These are phyloP conservation scores for Tieghemostelium lacteum DNA, from an alignment of 78 protist genomes.

Conservation along the genomic window DNA sequence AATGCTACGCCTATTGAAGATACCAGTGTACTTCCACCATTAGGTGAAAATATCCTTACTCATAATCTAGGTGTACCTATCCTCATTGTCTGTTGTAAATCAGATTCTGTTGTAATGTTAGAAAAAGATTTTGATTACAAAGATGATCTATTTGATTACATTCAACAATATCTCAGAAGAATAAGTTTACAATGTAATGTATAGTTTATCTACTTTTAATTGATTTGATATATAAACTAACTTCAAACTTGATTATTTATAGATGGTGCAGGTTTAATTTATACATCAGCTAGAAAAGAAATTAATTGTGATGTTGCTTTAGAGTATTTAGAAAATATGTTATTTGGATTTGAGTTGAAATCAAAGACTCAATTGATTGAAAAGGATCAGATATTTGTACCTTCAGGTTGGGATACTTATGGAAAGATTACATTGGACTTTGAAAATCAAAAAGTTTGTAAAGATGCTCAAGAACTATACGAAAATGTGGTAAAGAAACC, in stretches of 20 bases:
- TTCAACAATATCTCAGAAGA: constrained; percentile 80
- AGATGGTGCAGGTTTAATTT: constrained; percentile 85
- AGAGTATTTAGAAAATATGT: constrained; percentile 64
- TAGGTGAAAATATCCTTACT: constrained; percentile 50
- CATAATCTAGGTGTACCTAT: constrained; percentile 78
- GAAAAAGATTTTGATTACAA: constrained; percentile 76
- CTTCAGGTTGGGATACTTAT: constrained; percentile 81
- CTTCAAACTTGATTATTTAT: neutral
- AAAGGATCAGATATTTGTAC: constrained; percentile 80
- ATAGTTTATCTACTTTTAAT: neutral
- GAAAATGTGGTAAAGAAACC: constrained; percentile 72
- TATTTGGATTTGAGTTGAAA: constrained; percentile 76
- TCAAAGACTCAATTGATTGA: constrained; percentile 74
- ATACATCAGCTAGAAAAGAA: constrained; percentile 83
- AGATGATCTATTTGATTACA: constrained; percentile 81
- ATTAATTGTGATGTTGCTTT: constrained; percentile 60
- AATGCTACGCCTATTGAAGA: constrained; percentile 33
- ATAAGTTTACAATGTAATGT: constrained; percentile 73
- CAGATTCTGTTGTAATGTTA: constrained; percentile 71
- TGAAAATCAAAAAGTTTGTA: constrained; percentile 78
- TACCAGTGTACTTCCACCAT: constrained; percentile 73
- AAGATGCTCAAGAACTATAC: constrained; percentile 65
- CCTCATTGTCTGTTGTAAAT: constrained; percentile 72
- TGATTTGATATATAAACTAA: neutral
- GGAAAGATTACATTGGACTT: constrained; percentile 73